phyloP scores from a whole-genome alignment of 768 basidiomycete species.

The Rhizopogon vesiculosus region DNA sequence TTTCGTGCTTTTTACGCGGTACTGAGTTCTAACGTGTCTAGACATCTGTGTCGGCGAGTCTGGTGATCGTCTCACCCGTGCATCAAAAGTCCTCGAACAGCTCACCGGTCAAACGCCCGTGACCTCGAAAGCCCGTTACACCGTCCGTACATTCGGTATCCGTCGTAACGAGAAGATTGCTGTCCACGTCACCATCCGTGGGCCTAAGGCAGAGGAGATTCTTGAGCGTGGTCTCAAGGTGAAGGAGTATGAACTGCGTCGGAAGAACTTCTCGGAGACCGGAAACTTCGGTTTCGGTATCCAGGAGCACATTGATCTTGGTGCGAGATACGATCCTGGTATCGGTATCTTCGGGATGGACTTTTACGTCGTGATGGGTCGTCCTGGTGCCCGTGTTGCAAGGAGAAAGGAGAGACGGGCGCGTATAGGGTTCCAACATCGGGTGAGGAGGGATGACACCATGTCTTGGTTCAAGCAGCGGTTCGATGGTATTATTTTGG shows the following conservation, averaged over 20 bases:
- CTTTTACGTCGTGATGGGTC: slow-evolving; percentile 97
- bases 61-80: slow-evolving; percentile 97
- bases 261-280: slow-evolving; percentile 96
- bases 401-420: slow-evolving; percentile 87
- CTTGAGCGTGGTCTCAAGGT: slow-evolving; percentile 98
- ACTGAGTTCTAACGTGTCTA: slow-evolving; percentile 23
- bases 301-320: slow-evolving; percentile 98
- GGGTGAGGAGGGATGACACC: slow-evolving; percentile 93
- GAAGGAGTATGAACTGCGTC: slow-evolving; percentile 98
- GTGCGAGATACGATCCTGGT: slow-evolving; percentile 95
- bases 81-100: slow-evolving; percentile 98
- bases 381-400: slow-evolving; percentile 89
- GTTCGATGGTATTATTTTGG: slow-evolving; percentile 96
- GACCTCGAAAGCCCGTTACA: slow-evolving; percentile 99
- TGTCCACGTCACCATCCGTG: slow-evolving; percentile 97
- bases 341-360: slow-evolving; percentile 99
- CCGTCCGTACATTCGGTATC: slow-evolving; percentile 98
- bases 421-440: slow-evolving; percentile 82
- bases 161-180: slow-evolving; percentile 99
- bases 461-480: slow-evolving; percentile 99
- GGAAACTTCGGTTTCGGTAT: slow-evolving; percentile 99
- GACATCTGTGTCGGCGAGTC: slow-evolving; percentile 99
- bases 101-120: slow-evolving; percentile 99
- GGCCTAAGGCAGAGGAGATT: slow-evolving; percentile 99
- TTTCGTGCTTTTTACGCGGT: slow-evolving; percentile 9